A percentile compares a stretch with the other conserved stretches of the same genome.
phyloP scores from a whole-genome alignment of 1,139 yeast species.

The Nakaseomyces glabratus region DNA sequence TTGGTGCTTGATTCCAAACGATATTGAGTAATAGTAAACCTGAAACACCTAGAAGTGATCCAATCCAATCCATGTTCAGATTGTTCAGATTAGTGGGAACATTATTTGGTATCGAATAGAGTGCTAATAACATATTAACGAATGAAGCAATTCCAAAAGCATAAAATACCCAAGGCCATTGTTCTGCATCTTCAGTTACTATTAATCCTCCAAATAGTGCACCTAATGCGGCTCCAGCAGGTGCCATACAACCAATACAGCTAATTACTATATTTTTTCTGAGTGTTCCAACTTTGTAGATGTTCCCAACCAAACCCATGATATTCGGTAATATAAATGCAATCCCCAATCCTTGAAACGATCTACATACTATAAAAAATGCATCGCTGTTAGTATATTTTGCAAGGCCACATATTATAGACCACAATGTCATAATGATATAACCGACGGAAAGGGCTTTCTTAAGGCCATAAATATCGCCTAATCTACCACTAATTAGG shows the following conservation, averaged over 20 bases:
- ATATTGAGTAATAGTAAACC: slow-evolving; percentile 45
- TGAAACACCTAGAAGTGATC: slow-evolving; percentile 39
- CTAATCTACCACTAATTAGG: slow-evolving; percentile 43
- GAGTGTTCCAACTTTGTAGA: slow-evolving; percentile 38
- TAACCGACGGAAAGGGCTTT: slow-evolving; percentile 38
- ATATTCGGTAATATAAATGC: slow-evolving; percentile 47
- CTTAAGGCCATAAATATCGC: slow-evolving; percentile 47
- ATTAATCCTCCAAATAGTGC: slow-evolving; percentile 42
- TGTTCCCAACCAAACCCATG: slow-evolving; percentile 42
- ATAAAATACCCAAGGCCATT: slow-evolving; percentile 50
- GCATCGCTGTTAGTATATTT: slow-evolving; percentile 36
- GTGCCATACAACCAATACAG: slow-evolving; percentile 46
- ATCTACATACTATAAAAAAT: slow-evolving; percentile 44
- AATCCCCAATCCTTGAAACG: slow-evolving; percentile 49
- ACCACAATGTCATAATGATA: slow-evolving; percentile 38
- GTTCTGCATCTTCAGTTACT: slow-evolving; percentile 32
- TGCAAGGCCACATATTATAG: slow-evolving; percentile 41
- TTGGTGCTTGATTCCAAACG: slow-evolving; percentile 48
- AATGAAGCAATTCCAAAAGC: slow-evolving; percentile 36
- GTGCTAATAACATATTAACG: slow-evolving; percentile 29
- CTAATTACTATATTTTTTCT: slow-evolving; percentile 46
- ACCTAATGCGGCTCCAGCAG: slow-evolving; percentile 45
- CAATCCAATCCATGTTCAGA: slow-evolving; percentile 37
- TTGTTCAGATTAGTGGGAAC: slow-evolving; percentile 22
- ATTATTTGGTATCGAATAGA: slow-evolving; percentile 34